Percentiles rank a stretch among this genome's conserved stretches.
These are phyloP conservation scores for Mortierella sp. DNA, from an alignment of 371 early-diverging fungal species.

Conservation along the genomic window DNA sequence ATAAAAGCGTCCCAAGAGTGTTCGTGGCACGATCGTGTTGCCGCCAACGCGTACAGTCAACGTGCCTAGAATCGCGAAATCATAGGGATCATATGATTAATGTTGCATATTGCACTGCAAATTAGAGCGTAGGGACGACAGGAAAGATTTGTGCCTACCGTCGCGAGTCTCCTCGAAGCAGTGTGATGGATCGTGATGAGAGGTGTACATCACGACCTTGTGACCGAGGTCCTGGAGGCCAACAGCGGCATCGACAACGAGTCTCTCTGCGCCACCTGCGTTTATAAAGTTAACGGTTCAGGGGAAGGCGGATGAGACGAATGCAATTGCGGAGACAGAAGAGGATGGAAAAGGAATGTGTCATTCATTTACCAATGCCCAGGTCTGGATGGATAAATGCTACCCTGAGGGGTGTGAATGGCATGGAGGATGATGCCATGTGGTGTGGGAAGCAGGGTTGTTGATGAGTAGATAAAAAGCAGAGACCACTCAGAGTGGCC, in stretches of 20 bases:
- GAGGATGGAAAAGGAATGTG: background rate
- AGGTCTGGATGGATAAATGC: conserved; percentile 94
- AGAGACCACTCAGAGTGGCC: too few relatives aligned
- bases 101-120: background rate
- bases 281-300: too few relatives aligned
- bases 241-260: conserved; percentile 95
- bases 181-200: conserved; percentile 89
- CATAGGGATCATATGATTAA: background rate
- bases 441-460: background rate
- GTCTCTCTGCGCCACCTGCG: conserved; percentile 93
- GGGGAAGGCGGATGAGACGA: background rate
- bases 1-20: conserved; percentile 75
- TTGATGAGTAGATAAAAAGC: background rate
- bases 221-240: conserved; percentile 87
- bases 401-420: conserved; percentile 54
- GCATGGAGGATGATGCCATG: conserved; percentile 2
- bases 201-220: conserved; percentile 85
- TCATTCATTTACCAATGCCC: conserved; percentile 75
- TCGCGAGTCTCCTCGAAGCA: conserved; percentile 94
- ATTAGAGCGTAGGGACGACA: background rate
- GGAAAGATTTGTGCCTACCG: conserved; percentile 66
- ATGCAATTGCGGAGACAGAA: background rate
- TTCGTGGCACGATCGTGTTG: conserved; percentile 77
- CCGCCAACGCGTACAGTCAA: conserved; percentile 80
- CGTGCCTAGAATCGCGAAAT: conserved; percentile 63